phyloP scores from a whole-genome alignment of 164 flowering plant species.

The Protea cynaroides region DNA sequence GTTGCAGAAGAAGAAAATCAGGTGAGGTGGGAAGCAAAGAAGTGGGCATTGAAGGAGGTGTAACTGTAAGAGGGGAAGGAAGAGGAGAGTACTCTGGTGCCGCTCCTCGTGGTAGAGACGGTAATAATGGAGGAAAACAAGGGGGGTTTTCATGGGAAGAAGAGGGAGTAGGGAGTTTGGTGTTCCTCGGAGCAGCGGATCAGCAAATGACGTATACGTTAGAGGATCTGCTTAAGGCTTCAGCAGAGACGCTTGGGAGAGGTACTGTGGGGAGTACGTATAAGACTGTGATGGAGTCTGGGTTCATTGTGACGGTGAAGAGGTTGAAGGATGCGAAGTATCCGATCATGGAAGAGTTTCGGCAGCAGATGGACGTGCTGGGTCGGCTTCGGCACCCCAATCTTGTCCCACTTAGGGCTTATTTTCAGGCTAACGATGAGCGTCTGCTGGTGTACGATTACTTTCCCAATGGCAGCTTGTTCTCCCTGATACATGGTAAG shows the following conservation, averaged over 20 bases:
- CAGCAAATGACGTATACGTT: conserved; percentile 61
- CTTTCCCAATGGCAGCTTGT: conserved; percentile 92
- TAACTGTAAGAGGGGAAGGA: background rate
- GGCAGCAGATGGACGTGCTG: conserved; percentile 54
- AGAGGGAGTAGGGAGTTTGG: conserved; percentile 69
- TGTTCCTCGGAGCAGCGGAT: conserved; percentile 68
- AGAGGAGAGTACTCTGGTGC: conserved; percentile 14
- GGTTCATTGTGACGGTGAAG: conserved; percentile 90
- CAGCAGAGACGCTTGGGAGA: conserved; percentile 90
- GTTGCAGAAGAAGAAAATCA: conserved; percentile 9
- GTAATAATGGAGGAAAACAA: conserved; percentile 27
- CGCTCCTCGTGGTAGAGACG: conserved; percentile 21
- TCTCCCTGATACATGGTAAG: conserved; percentile 83
- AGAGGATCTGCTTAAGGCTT: conserved; percentile 81
- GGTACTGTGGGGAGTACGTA: conserved; percentile 86
- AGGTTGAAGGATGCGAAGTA: conserved; percentile 63
- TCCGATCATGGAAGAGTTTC: conserved; percentile 62
- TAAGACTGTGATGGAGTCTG: conserved; percentile 91
- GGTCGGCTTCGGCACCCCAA: conserved; percentile 76
- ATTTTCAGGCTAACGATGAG: conserved; percentile 93
- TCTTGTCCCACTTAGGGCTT: conserved; percentile 80
- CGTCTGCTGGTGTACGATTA: conserved; percentile 89
- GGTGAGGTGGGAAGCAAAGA: conserved; percentile 15
- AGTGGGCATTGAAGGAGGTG: conserved; percentile 1
- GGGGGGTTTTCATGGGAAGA: conserved; percentile 67